phyloP scores from a whole-genome alignment of 2,329 filamentous ascomycete genomes.

The Hymenoscyphus fructigenus region DNA sequence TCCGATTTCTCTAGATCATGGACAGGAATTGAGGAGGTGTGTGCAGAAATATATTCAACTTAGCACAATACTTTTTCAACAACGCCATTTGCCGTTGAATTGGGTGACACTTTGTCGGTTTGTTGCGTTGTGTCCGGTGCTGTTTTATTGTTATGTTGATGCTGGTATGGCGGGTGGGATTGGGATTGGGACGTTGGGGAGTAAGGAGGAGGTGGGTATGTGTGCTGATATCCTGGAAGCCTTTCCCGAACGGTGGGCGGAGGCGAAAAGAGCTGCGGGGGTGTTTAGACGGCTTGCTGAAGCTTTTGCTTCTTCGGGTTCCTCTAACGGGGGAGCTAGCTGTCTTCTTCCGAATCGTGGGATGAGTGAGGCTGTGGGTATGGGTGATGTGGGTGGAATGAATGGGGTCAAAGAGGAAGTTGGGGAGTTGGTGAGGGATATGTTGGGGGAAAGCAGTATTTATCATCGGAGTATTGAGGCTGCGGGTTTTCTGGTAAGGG shows the following conservation, averaged over 20 bases:
- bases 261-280: neutral
- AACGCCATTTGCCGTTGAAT: neutral
- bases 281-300: neutral
- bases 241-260: neutral
- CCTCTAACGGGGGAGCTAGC: neutral
- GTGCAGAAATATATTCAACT: constrained; percentile 5
- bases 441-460: constrained; percentile 4
- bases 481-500: neutral
- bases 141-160: neutral
- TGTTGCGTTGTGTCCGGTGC: neutral
- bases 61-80: constrained; percentile 2
- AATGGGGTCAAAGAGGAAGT: neutral
- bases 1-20: neutral
- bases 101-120: constrained; percentile 6
- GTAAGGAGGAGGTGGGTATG: neutral
- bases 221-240: constrained; percentile 4
- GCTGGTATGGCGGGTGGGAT: neutral
- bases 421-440: neutral
- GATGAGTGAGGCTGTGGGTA: neutral
- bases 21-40: constrained; percentile 1
- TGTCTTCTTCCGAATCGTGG: neutral
- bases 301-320: neutral
- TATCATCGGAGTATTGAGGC: constrained; percentile 3
- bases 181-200: neutral
- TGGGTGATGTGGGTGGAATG: neutral